Base-by-base conservation (phyloP, 2,329 filamentous ascomycete genomes). In the Diaporthe australafricana region DNA sequence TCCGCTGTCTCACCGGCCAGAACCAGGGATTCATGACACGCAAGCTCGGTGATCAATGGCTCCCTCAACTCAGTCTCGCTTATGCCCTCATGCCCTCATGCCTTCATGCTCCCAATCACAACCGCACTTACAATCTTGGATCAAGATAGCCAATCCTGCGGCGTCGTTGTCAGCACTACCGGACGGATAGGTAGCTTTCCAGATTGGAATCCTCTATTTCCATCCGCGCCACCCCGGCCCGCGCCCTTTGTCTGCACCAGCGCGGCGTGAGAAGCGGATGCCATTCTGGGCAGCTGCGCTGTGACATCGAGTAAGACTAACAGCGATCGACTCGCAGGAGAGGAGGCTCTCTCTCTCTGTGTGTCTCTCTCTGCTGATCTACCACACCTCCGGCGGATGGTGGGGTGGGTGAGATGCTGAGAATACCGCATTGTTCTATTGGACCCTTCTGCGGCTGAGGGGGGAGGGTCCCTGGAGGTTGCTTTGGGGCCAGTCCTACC, bases 201-300 rank as follows among this genome's bases (percentile, higher is more conserved):
- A 65, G n/a, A 27, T 42, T 63, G 42, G 20, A 12, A 48, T 40
- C n/a, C 27, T 38, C 60, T 65, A 65, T 65, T 65, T 38, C n/a
- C 30, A 65, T 38, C 60, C 22, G 42, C 42, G 60, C 30, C 16
- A 65, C 60, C 14, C 60, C 27, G 60, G 30, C 42, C 42, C 14
- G n/a, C 45, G 30, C 60, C 45, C 45, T 62, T 50, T 65, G 45
- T 50, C 60, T 35, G 60, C 60, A 48, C 17, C 27, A 35, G 27
- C 30, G 45, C 60, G 45, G 60, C 60, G 60, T 65, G 45, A n/a
- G 30, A 38, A 30, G 20, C 17, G 30, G 57, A 16, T 63, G 45
- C 57, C 57, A 48, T 48, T 63, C 42, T 25, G 57, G 57, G 57
- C 57, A 63, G 42, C 57, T 63, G 27, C 57, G 42, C 57, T 63